Evolutionary conservation across 768 basidiomycete genomes (phyloP), one percentile per base, ranked within the genome.

Genomic region (Suillus plorans): DNA sequence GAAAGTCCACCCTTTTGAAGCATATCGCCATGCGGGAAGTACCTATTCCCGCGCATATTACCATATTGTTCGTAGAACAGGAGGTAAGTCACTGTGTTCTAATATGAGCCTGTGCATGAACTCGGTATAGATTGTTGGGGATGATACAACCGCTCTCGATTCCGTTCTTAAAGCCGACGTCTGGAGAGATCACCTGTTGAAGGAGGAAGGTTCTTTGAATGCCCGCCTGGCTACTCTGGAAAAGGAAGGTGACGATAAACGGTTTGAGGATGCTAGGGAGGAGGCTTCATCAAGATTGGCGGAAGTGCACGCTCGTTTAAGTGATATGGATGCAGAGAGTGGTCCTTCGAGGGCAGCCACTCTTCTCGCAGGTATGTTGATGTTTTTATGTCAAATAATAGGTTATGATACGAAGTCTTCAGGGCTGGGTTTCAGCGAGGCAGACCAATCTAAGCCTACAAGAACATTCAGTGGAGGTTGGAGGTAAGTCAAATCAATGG

Each of bases 91-190:
- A 36, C 25, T 62, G 36, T 5, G 20, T 36, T 60, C 6, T 55
- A 62, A 12, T 16, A 37, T 39, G 25, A 10, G 41, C n/a, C 42
- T 62, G 16, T 60, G 25, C 18, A 25, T 18, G n/a, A 44, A n/a
- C 34, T 49, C 58, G 18, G 57, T 49, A 22, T 62, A 95, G 92
- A 91, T 98, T 69, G 74, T 94, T 62, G 97, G 97, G 39, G 97
- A 99, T 75, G 95, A 96, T 68, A 99, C 95, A 0, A 80, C 81
- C 1, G 97, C 97, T 3, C 82, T 99, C 50, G 92, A 95, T 25
- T 95, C 96, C 1, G 97, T 99, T 25, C 83, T 99, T n/a, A 95
- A 96, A 76, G 97, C 97, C n/a, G 97, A 99, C 73, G 97, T 99
- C 39, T 99, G 97, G 95, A 85, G 97, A 74, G 95, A 97, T 71